These are phyloP conservation scores for Ichthyophthirius multifiliis DNA, from an alignment of 169 alveolate genomes.

Conservation along the genomic window DNA sequence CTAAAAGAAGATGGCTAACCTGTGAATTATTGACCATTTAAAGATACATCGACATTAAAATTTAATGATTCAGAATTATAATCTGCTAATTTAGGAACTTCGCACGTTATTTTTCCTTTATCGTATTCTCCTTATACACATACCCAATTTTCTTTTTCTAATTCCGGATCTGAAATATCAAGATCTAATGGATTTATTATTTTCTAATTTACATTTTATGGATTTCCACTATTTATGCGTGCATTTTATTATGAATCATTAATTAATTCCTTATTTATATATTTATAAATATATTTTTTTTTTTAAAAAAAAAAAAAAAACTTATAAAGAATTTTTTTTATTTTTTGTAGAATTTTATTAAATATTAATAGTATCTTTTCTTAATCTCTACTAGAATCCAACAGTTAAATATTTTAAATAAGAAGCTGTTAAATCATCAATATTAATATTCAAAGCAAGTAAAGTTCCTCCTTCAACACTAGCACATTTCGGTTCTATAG, in stretches of 20 bases:
- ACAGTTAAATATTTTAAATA: conserved; percentile 69
- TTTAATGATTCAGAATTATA: conserved; percentile 59
- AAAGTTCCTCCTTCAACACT: conserved; percentile 80
- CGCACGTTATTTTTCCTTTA: conserved; percentile 77
- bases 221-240: background rate
- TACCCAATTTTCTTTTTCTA: conserved; percentile 74
- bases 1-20: conserved; percentile 56
- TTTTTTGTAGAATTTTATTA: conserved; percentile 32
- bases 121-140: conserved; percentile 75
- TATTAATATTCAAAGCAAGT: conserved; percentile 62
- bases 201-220: background rate
- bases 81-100: conserved; percentile 71
- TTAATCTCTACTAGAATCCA: conserved; percentile 80
- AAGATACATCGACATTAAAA: conserved; percentile 78
- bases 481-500: conserved; percentile 87
- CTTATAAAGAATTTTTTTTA: conserved; percentile 25
- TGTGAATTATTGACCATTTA: conserved; percentile 72
- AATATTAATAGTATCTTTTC: conserved; percentile 22
- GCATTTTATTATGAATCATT: background rate
- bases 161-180: conserved; percentile 58
- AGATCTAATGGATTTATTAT: conserved; percentile 63
- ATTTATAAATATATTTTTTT: background rate
- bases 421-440: conserved; percentile 69
- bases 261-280: background rate
- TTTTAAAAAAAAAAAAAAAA: background rate